Conservation (phyloP, 257 asterid genomes). For the Osmanthus fragrans region DNA sequence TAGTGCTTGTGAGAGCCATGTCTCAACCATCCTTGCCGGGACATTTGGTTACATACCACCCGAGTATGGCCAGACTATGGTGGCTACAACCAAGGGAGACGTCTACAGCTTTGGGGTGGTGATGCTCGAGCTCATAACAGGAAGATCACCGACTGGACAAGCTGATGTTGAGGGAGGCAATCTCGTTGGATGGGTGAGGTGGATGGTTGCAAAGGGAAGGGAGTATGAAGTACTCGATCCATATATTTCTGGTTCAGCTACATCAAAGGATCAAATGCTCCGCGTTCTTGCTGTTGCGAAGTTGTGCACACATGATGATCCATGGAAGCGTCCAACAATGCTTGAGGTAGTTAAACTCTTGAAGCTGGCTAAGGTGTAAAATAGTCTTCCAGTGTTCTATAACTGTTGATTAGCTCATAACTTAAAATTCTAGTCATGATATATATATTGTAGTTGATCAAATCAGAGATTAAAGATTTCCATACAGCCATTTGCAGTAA, state of each 20-base stretch:
- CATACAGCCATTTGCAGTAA: no score
- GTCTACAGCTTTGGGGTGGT: slow-evolving; percentile 89
- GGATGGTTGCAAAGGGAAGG: slow-evolving; percentile 55
- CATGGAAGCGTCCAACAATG: slow-evolving; percentile 78
- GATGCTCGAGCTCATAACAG: slow-evolving; percentile 77
- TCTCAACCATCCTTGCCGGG: slow-evolving; percentile 74
- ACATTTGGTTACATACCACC: slow-evolving; percentile 87
- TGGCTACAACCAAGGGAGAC: slow-evolving; percentile 71
- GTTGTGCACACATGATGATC: slow-evolving; percentile 71
- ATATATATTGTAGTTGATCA: background rate
- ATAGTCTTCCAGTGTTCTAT: background rate
- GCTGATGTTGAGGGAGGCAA: slow-evolving; percentile 82
- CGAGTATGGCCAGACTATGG: slow-evolving; percentile 81
- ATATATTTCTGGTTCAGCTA: slow-evolving; percentile 14
- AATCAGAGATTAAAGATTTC: background rate
- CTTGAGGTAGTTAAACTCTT: slow-evolving; percentile 60
- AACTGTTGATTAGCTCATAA: background rate
- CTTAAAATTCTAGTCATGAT: background rate
- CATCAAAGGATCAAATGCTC: slow-evolving; percentile 52
- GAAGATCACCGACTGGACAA: slow-evolving; percentile 70
- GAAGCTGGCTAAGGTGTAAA: slow-evolving; percentile 37
- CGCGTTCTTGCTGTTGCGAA: slow-evolving; percentile 56
- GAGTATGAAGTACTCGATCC: slow-evolving; percentile 46
- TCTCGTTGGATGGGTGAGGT: slow-evolving; percentile 84
- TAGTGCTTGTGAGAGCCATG: slow-evolving; percentile 80